Conservation (phyloP, 768 basidiomycete genomes). For the Xerocomellus dryophilus region DNA sequence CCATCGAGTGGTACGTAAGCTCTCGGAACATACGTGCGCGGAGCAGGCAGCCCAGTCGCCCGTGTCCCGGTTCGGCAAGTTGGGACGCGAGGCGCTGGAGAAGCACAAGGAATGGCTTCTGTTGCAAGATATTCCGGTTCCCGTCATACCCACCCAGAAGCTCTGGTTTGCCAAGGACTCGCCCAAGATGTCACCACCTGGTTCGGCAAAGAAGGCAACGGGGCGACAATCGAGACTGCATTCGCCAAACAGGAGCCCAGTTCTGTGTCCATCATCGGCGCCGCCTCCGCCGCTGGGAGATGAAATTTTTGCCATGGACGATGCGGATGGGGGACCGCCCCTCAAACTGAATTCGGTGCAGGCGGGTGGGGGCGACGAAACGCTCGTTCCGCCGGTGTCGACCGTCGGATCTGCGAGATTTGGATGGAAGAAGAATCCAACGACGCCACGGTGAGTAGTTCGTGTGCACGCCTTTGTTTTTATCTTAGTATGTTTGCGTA, state of each 20-base stretch:
- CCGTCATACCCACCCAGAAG: conserved; percentile 40
- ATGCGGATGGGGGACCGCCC: conserved; percentile 44
- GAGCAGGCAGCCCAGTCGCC: conserved; percentile 68
- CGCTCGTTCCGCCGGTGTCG: background rate
- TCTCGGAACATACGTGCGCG: conserved; percentile 53
- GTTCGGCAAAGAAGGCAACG: conserved; percentile 12
- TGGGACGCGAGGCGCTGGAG: conserved; percentile 54
- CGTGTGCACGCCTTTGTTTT: conserved; percentile 11
- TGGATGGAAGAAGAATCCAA: conserved; percentile 47
- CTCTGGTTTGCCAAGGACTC: conserved; percentile 25
- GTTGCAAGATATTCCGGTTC: conserved; percentile 61
- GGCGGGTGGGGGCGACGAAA: conserved; percentile 2
- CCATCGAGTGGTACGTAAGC: conserved; percentile 58
- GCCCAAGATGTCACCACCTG: conserved; percentile 33
- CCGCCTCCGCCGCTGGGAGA: conserved; percentile 37
- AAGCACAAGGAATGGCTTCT: conserved; percentile 71
- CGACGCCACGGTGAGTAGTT: conserved; percentile 48
- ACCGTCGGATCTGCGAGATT: conserved; percentile 18
- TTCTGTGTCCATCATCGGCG: conserved; percentile 16
- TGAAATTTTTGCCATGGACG: conserved; percentile 86
- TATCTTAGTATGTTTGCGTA: conserved; percentile 32
- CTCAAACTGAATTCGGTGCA: conserved; percentile 21
- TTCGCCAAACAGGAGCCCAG: conserved; percentile 23
- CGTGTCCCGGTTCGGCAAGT: conserved; percentile 52
- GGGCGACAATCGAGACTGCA: background rate